phyloP scores from a whole-genome alignment of 2,329 filamentous ascomycete species.

The Bisporella sp. region DNA sequence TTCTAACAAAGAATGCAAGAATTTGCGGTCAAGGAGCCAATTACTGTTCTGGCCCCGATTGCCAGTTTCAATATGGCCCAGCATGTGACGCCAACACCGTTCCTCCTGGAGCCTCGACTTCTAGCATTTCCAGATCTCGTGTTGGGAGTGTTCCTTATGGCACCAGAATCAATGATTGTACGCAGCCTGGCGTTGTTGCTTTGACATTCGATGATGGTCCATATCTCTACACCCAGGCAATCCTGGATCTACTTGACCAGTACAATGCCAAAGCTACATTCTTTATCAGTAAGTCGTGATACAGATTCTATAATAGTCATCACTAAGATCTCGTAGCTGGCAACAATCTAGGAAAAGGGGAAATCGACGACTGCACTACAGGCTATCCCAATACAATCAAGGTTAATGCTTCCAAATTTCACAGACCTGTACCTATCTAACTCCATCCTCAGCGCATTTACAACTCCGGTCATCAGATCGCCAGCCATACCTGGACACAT shows the following conservation, averaged over 20 bases:
- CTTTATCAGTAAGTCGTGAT: slow-evolving; percentile 37
- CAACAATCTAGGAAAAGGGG: slow-evolving; percentile 39
- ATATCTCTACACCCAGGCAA: slow-evolving; percentile 55
- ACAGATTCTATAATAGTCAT: no score
- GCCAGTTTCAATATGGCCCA: slow-evolving; percentile 52
- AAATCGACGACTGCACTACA: slow-evolving; percentile 30
- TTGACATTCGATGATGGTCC: slow-evolving; percentile 58
- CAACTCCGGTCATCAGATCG: slow-evolving; percentile 45
- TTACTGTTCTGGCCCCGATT: slow-evolving; percentile 55
- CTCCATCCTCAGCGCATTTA: slow-evolving; percentile 11
- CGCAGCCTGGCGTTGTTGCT: not conserved
- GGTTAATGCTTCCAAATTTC: no score
- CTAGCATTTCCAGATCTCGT: slow-evolving; percentile 39
- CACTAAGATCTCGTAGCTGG: slow-evolving; percentile 30
- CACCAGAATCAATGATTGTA: not conserved
- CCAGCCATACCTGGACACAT: slow-evolving; percentile 48
- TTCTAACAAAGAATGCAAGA: not conserved
- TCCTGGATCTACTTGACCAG: slow-evolving; percentile 50
- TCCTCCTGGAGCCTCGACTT: slow-evolving; percentile 48
- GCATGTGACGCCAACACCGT: slow-evolving; percentile 51
- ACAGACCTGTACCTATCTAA: no score
- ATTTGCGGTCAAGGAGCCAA: slow-evolving; percentile 25
- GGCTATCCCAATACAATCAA: slow-evolving; percentile 38
- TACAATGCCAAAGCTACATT: slow-evolving; percentile 61
- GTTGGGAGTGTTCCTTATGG: slow-evolving; percentile 50